Percentiles rank a stretch among this genome's conserved stretches.
Evolutionary conservation across 2,329 filamentous ascomycete species (phyloP).

Genomic region (Phialocephala sp.): DNA sequence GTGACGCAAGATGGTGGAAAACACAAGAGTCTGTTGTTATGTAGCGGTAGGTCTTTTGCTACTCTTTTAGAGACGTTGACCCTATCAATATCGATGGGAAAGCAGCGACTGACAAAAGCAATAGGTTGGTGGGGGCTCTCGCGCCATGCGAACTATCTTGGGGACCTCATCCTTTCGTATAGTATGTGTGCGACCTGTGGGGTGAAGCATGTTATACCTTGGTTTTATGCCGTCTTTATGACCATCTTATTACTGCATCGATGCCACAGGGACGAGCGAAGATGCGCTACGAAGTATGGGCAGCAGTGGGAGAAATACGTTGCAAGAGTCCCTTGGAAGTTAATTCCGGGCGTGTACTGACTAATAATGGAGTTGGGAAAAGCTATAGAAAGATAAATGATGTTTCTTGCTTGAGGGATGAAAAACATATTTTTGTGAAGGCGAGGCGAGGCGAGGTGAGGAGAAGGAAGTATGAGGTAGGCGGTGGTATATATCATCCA

Average conservation of each 20-base stretch:
- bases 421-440: no score
- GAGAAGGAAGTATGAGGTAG: no score
- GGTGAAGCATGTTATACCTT: background rate
- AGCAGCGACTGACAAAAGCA: background rate
- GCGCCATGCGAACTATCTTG: constrained; percentile 1
- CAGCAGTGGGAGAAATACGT: background rate
- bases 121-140: constrained; percentile 2
- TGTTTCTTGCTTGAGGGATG: no score
- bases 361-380: no score
- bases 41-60: background rate
- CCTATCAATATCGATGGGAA: background rate
- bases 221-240: constrained; percentile 1
- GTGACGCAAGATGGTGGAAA: background rate
- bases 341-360: no score
- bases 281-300: background rate
- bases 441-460: no score
- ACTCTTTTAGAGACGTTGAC: background rate
- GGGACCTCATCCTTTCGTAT: background rate
- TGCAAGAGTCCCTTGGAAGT: no score
- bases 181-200: background rate
- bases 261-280: background rate
- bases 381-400: no score
- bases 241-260: background rate
- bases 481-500: no score
- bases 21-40: constrained; percentile 4